phyloP scores from a whole-genome alignment of 1,139 yeast genomes.

The Magnusiomyces suaveolens region DNA sequence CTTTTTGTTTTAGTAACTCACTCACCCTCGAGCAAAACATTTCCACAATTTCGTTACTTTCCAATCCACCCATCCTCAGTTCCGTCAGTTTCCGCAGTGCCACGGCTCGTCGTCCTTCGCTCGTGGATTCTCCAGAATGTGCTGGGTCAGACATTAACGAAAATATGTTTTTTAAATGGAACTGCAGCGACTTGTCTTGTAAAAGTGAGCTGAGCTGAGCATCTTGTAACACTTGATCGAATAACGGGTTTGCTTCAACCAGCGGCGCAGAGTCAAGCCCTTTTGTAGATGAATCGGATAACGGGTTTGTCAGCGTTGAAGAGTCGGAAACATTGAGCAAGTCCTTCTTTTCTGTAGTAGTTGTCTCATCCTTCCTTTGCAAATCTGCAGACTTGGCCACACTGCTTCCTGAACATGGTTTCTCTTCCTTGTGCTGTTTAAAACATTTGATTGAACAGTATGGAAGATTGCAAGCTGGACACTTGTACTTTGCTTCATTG shows the following conservation, averaged over 20 bases:
- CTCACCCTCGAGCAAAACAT: conserved; percentile 38
- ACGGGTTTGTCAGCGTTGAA: too few relatives aligned
- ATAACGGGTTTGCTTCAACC: conserved; percentile 8
- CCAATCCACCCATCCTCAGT: conserved; percentile 53
- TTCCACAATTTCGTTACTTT: conserved; percentile 55
- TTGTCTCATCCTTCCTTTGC: not conserved
- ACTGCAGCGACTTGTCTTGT: conserved; percentile 41
- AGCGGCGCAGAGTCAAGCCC: not conserved
- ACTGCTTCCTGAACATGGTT: not conserved
- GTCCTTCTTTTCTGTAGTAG: conserved; percentile 1
- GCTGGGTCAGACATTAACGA: conserved; percentile 40
- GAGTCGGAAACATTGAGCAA: too few relatives aligned
- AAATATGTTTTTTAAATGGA: conserved; percentile 43
- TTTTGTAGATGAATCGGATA: too few relatives aligned
- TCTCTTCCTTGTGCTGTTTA: conserved; percentile 36
- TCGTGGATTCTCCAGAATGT: conserved; percentile 36
- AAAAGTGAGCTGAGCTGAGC: conserved; percentile 38
- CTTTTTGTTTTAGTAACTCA: conserved; percentile 10
- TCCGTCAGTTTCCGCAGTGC: conserved; percentile 53
- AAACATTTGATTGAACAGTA: conserved; percentile 52
- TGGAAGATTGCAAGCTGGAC: conserved; percentile 45
- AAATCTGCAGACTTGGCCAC: conserved; percentile 3
- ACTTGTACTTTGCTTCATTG: conserved; percentile 43
- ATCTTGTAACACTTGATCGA: conserved; percentile 31
- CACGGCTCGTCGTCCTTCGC: conserved; percentile 47